Conservation (phyloP, 257 asterid species). For the Lavandula angustifolia region DNA sequence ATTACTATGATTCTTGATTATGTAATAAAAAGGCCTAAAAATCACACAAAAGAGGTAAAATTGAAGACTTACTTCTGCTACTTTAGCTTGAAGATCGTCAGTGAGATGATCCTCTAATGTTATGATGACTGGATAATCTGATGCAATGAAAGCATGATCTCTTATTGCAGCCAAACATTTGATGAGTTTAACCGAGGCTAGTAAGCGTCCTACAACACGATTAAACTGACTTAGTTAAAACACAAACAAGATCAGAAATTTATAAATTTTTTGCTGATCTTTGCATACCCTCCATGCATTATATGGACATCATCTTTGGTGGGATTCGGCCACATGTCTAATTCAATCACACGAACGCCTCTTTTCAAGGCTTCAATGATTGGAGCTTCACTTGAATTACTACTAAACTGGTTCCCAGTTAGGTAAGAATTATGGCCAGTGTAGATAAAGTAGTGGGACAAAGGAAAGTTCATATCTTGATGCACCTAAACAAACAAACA, state of each 20-base stretch:
- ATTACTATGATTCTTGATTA: no score
- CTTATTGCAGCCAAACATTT: constrained; percentile 67
- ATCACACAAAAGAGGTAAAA: neutral
- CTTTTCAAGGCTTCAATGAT: constrained; percentile 59
- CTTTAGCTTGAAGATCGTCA: constrained; percentile 73
- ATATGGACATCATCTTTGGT: constrained; percentile 63
- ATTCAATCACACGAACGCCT: constrained; percentile 79
- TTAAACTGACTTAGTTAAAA: no score
- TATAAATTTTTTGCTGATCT: neutral
- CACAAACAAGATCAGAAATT: no score
- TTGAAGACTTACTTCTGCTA: constrained; percentile 51
- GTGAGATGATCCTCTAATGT: constrained; percentile 87
- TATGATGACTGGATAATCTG: constrained; percentile 72
- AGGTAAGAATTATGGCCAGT: constrained; percentile 84
- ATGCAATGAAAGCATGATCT: constrained; percentile 68
- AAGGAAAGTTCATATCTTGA: constrained; percentile 70
- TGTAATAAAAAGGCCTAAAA: no score
- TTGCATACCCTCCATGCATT: constrained; percentile 78
- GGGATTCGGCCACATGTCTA: constrained; percentile 89
- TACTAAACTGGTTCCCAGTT: constrained; percentile 75
- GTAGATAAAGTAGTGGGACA: constrained; percentile 68
- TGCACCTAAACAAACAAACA: constrained; percentile 45
- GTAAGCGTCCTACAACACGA: constrained; percentile 91
- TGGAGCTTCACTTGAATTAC: constrained; percentile 69
- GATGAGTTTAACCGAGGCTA: constrained; percentile 59